Evolutionary conservation across 208 protist species (phyloP), one percentile per base, ranked within the genome.

Genomic region (Acanthamoeba royreba): DNA sequence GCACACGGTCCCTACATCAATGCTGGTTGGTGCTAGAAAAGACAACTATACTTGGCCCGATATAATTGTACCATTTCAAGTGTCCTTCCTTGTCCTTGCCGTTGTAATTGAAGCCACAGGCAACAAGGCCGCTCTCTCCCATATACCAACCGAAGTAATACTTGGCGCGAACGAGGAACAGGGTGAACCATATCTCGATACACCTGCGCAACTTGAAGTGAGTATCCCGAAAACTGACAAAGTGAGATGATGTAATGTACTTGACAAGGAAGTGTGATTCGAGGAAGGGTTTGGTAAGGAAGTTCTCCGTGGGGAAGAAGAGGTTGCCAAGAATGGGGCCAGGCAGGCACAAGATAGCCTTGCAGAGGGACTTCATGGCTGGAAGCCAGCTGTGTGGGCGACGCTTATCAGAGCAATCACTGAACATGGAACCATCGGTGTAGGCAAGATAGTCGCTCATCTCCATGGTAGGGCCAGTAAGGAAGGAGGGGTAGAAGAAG

Each of bases 401-500:
- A 25, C 53, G 47, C 45, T 38, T 38, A 4, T 28, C 77, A n/a
- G 46, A 7, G 40, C 46, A 47, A 11, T 86, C 45, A 4, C 31
- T 47, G 46, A 86, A 86, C 77, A 86, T 55, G 46, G n/a, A 17
- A 45, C 77, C 77, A 33, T 53, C 40, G 45, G 53, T 55, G 46
- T 83, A 95, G 17, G 22, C 46, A 28, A 96, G 81, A 88, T 97
- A 97, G 47, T 97, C 95, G 31, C 25, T 55, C 25, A 97, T 81
- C 66, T 97, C 95, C 52, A 96, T 91, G 22, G 94, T 79, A 35
- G 96, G 96, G 33, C 96, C 96, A 28, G 95, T 83, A 8, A 97
- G 89, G 55, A 96, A 96, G 0, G 92, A 85, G 45, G 74, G 66
- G 55, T 94, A 96, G 49, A 96, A 96, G 66, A 94, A 96, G 1